Evolutionary conservation across 139 green algal species (phyloP).

Genomic region (Chlorella sp.): DNA sequence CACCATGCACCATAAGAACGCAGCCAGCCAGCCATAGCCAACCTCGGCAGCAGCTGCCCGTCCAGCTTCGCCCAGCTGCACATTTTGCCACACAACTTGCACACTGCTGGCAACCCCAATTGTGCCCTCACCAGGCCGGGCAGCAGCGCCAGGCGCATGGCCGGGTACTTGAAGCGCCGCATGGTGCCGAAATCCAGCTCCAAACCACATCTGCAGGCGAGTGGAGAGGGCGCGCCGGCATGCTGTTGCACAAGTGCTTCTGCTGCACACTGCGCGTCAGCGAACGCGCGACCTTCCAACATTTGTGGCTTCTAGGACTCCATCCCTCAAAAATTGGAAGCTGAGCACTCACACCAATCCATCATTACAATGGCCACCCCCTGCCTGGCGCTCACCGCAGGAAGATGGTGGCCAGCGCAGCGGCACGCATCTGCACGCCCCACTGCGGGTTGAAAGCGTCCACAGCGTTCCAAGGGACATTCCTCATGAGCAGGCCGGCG

Average conservation of each 20-base stretch:
- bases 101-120: background rate
- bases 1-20: too few species aligned
- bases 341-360: too few species aligned
- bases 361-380: too few species aligned
- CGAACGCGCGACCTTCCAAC: too few species aligned
- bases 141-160: constrained; percentile 42
- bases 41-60: too few species aligned
- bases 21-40: too few species aligned
- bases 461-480: constrained; percentile 63
- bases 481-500: constrained; percentile 68
- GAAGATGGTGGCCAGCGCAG: constrained; percentile 83
- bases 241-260: too few species aligned
- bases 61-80: background rate
- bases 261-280: too few species aligned
- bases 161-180: constrained; percentile 40
- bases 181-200: constrained; percentile 76
- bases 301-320: too few species aligned
- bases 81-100: background rate
- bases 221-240: background rate
- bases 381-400: constrained; percentile 43
- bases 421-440: constrained; percentile 70
- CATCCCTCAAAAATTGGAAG: too few species aligned
- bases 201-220: constrained; percentile 61
- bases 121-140: constrained; percentile 32
- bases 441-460: constrained; percentile 62